Evolutionary conservation across 495 filamentous ascomycete species (phyloP), one percentile per base, ranked within the genome.

Genomic region (Rostrohypoxylon terebratum): DNA sequence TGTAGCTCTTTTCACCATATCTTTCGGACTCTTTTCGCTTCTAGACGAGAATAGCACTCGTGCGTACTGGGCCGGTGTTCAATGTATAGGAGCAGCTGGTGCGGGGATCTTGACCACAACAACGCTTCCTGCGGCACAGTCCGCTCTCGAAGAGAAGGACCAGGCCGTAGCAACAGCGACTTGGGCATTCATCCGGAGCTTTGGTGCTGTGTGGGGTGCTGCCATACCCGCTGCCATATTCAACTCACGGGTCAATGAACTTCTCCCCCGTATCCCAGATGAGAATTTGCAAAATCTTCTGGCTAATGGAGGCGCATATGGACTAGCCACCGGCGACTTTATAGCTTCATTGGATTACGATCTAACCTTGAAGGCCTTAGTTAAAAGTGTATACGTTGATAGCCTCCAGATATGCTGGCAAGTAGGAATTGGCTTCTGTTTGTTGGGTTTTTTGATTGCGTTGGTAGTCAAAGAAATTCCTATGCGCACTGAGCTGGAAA

Each of bases 151-250:
- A 8, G 48, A 63, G 16, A 5, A 38, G 4, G 60, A 63, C 59
- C 66, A 69, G 0, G 84, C 81, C 0, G 53, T 66, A 0, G 75
- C 79, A 1, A 82, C 81, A 0, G 79, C 64, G 0, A 76, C 77
- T 0, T 87, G 69, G 62, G 63, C 73, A 0, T 86, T 86, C 59
- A 57, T 84, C 5, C 74, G 80, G 5, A 76, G 55, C n/a, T 84
- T 85, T 42, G 85, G 85, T 0, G 55, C 54, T 20, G 72, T 85
- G 16, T 87, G 84, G 84, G 85, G 82, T 0, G 77, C 82, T 2
- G 44, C 70, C 1, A 63, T 77, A 4, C 47, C 71, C 0, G 25
- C 60, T 21, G 48, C 66, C 31, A 66, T 76, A 16, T 72, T 74
- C 59, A 78, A 75, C 23, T 53, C 48, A 13, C 16, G 20, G 11